phyloP scores from a whole-genome alignment of 1,139 yeast species.

The Geotrichum carabidarum region DNA sequence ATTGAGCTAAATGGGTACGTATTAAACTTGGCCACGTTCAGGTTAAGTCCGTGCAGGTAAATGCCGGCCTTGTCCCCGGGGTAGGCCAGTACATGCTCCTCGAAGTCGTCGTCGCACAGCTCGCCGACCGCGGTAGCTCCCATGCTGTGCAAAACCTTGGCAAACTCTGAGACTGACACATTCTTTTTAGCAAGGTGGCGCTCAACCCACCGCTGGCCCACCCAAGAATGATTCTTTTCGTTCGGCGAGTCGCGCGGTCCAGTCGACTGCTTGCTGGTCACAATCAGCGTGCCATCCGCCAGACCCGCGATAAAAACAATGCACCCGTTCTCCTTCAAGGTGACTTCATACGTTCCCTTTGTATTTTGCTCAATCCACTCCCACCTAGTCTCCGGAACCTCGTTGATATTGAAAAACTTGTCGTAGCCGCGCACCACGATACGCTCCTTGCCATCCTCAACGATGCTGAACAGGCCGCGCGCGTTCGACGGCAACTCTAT shows the following conservation, averaged over 20 bases:
- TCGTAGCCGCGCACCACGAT: slow-evolving; percentile 87
- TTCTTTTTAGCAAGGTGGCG: slow-evolving; percentile 47
- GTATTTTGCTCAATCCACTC: slow-evolving; percentile 46
- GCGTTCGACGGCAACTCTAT: slow-evolving; percentile 65
- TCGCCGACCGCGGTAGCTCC: slow-evolving; percentile 87
- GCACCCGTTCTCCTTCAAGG: slow-evolving; percentile 91
- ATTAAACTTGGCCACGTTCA: slow-evolving; percentile 56
- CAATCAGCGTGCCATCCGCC: slow-evolving; percentile 66
- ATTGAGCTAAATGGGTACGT: slow-evolving; percentile 65
- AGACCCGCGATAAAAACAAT: slow-evolving; percentile 78
- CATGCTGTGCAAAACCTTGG: slow-evolving; percentile 45
- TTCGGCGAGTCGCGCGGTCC: slow-evolving; percentile 44
- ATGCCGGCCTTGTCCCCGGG: slow-evolving; percentile 64
- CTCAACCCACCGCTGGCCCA: slow-evolving; percentile 58
- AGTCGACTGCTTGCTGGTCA: slow-evolving; percentile 83
- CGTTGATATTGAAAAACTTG: slow-evolving; percentile 83
- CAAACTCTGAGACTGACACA: slow-evolving; percentile 49
- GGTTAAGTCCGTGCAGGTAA: slow-evolving; percentile 83
- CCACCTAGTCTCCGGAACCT: slow-evolving; percentile 52
- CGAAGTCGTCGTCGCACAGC: slow-evolving; percentile 86
- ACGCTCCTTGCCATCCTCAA: slow-evolving; percentile 25
- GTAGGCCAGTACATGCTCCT: slow-evolving; percentile 87
- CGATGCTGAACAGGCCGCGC: slow-evolving; percentile 71
- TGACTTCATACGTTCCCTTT: slow-evolving; percentile 70
- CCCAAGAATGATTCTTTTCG: slow-evolving; percentile 65